Evolutionary conservation across 164 flowering plant species (phyloP).

Genomic region (Hamamelis virginiana): DNA sequence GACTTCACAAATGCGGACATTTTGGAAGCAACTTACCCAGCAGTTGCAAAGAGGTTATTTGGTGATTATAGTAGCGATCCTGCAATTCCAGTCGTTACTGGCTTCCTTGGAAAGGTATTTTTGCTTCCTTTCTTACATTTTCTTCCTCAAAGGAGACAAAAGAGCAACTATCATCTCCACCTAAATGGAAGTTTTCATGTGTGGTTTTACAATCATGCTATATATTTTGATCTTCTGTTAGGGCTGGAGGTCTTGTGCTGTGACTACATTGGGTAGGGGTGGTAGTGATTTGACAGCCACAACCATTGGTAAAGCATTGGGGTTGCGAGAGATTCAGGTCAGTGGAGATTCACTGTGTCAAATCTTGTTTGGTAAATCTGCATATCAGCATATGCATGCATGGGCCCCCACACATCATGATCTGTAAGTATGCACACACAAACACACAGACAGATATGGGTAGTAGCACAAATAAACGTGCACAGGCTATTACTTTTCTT

Average conservation of each 20-base stretch:
- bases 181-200: background rate
- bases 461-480: too few relatives aligned
- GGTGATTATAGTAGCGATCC: slow-evolving; percentile 81
- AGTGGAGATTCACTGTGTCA: too few relatives aligned
- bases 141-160: too few relatives aligned
- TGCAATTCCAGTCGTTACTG: slow-evolving; percentile 94
- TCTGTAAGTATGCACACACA: too few relatives aligned
- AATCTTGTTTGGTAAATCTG: too few relatives aligned
- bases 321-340: slow-evolving; percentile 90
- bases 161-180: too few relatives aligned
- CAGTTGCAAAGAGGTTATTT: slow-evolving; percentile 80
- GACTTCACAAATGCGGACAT: slow-evolving; percentile 97
- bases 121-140: background rate
- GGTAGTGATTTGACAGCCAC: slow-evolving; percentile 98
- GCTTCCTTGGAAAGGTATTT: slow-evolving; percentile 95
- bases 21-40: slow-evolving; percentile 96
- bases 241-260: slow-evolving; percentile 85
- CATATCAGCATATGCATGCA: too few relatives aligned
- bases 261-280: slow-evolving; percentile 92
- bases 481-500: too few relatives aligned
- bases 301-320: slow-evolving; percentile 88
- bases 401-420: too few relatives aligned
- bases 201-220: background rate
- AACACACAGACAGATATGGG: too few relatives aligned
- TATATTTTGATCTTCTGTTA: slow-evolving; percentile 18